Evolutionary conservation across 176 grass and related monocot species (phyloP).

Genomic region (Oryza australiensis): DNA sequence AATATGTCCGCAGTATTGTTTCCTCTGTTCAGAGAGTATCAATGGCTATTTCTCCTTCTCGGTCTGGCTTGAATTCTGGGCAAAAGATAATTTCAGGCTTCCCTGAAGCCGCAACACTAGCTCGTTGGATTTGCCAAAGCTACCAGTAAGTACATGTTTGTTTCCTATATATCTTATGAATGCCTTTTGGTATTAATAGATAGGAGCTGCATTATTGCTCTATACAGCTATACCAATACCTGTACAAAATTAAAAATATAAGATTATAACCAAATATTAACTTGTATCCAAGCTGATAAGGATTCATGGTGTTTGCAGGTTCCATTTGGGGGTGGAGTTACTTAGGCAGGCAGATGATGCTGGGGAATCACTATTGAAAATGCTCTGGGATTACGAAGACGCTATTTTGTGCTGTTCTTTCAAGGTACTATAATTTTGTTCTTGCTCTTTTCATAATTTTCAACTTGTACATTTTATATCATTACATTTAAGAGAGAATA

Average conservation of each 20-base stretch:
- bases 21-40: slow-evolving; percentile 91
- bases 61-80: slow-evolving; percentile 45
- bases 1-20: slow-evolving; percentile 88
- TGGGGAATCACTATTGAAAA: slow-evolving; percentile 75
- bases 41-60: slow-evolving; percentile 70
- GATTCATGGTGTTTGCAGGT: slow-evolving; percentile 45
- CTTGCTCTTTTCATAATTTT: neutral
- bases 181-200: neutral
- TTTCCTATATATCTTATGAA: neutral
- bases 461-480: neutral
- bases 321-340: slow-evolving; percentile 82
- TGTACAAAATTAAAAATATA: neutral
- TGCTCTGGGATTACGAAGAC: slow-evolving; percentile 93
- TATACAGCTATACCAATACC: neutral
- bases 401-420: slow-evolving; percentile 93
- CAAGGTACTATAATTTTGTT: slow-evolving; percentile 46
- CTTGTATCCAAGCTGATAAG: neutral
- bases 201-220: neutral
- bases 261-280: neutral
- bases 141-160: slow-evolving; percentile 67
- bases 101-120: slow-evolving; percentile 81
- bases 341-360: slow-evolving; percentile 60
- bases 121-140: slow-evolving; percentile 89
- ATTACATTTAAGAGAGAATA: neutral
- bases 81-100: slow-evolving; percentile 68